A percentile compares a stretch with the other conserved stretches of the same genome.
These are phyloP conservation scores for Ramaria sp. DNA, from an alignment of 768 basidiomycete genomes.

Conservation along the genomic window DNA sequence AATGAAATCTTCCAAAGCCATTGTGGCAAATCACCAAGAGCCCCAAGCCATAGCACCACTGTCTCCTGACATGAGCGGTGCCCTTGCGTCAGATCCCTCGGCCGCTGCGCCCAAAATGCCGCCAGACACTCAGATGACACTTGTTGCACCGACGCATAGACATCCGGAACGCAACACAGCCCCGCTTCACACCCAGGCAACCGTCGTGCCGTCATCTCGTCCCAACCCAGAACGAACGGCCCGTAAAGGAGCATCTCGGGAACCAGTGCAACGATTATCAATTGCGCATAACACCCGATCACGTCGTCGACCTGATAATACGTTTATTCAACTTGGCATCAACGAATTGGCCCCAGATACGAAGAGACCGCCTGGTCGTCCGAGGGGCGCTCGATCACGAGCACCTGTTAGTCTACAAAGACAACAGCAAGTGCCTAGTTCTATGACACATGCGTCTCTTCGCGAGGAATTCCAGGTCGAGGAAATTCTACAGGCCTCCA, in stretches of 20 bases:
- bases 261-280: background rate
- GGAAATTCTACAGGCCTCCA: background rate
- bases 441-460: background rate
- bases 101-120: background rate
- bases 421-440: background rate
- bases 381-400: too few species aligned
- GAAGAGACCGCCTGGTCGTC: background rate
- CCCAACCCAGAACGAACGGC: background rate
- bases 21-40: background rate
- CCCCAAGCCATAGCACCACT: background rate
- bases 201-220: background rate
- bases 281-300: too few species aligned
- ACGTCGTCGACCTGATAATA: too few species aligned
- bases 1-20: background rate
- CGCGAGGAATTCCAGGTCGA: background rate
- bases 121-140: background rate
- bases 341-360: too few species aligned
- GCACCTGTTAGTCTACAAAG: too few species aligned
- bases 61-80: background rate
- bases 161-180: background rate
- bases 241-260: background rate
- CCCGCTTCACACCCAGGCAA: background rate
- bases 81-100: background rate
- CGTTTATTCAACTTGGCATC: too few species aligned
- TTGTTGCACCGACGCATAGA: background rate